Conservation (phyloP, 2,329 filamentous ascomycete genomes). For the Thelonectria rubi region DNA sequence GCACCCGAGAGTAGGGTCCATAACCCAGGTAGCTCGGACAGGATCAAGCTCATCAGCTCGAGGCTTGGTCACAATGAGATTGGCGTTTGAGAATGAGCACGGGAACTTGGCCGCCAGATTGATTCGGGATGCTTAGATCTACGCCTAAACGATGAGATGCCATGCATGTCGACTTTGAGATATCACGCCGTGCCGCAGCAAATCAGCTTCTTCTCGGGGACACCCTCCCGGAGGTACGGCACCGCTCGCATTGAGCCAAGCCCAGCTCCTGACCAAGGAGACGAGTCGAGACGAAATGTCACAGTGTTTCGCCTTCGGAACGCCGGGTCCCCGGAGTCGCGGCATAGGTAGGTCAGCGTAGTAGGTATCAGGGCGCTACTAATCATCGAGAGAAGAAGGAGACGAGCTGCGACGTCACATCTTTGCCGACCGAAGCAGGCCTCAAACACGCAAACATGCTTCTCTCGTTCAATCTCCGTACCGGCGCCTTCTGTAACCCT, state of each 20-base stretch:
- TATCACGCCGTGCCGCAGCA: neutral
- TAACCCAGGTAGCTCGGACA: neutral
- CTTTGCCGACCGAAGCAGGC: conserved; percentile 17
- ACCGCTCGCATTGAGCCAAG: conserved; percentile 10
- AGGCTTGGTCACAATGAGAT: conserved; percentile 1
- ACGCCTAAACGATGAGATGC: neutral
- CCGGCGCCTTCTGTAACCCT: neutral
- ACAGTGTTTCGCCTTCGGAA: conserved; percentile 22
- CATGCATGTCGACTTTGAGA: neutral
- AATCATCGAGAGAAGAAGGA: conserved; percentile 7
- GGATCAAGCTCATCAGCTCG: neutral
- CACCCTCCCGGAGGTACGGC: neutral
- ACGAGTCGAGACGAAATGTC: conserved; percentile 21
- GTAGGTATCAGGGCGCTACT: neutral
- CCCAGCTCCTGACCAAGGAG: conserved; percentile 1
- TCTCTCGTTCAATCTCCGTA: no score
- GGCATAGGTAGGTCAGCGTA: no score
- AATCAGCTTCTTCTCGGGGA: neutral
- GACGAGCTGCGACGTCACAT: conserved; percentile 25
- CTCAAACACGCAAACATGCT: conserved; percentile 1
- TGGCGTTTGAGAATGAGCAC: conserved; percentile 1
- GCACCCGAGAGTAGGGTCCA: no score
- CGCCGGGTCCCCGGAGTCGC: neutral
- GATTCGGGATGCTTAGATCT: neutral
- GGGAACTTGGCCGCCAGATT: conserved; percentile 12